These are phyloP conservation scores for Apiotrichum sp. DNA, from an alignment of 1,284 basidiomycete species.

Conservation along the genomic window DNA sequence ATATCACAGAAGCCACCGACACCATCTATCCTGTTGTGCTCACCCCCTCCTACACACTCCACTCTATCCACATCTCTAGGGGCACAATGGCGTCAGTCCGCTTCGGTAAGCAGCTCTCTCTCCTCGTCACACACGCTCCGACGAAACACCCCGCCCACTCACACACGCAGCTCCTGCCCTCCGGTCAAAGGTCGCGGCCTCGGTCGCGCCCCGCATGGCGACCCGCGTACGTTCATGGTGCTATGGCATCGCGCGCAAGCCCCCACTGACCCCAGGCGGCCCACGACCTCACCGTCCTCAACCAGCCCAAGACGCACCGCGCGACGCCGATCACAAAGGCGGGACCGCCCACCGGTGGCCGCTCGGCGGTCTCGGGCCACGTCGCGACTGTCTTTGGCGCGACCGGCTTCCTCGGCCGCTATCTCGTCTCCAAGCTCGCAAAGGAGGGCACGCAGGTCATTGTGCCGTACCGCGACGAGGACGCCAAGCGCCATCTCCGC, in stretches of 20 bases:
- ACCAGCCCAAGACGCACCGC: conserved; percentile 25
- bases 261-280: conserved; percentile 28
- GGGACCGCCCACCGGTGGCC: conserved; percentile 65
- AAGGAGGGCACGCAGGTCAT: conserved; percentile 91
- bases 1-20: conserved; percentile 2
- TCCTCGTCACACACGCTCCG: neutral
- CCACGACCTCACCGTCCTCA: conserved; percentile 40
- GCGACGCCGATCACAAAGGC: conserved; percentile 62
- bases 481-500: conserved; percentile 84
- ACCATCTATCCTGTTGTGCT: neutral
- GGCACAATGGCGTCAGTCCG: conserved; percentile 30
- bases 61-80: conserved; percentile 2
- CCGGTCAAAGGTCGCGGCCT: conserved; percentile 22
- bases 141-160: neutral
- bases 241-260: neutral
- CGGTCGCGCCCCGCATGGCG: conserved; percentile 15
- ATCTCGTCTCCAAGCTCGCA: conserved; percentile 89
- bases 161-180: conserved; percentile 25
- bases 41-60: conserved; percentile 6
- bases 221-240: conserved; percentile 11
- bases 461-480: conserved; percentile 92
- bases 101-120: conserved; percentile 19
- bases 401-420: conserved; percentile 92
- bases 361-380: conserved; percentile 81
- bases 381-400: conserved; percentile 94